Conservation (phyloP, 2,329 filamentous ascomycete genomes). For the Alternaria atra region DNA sequence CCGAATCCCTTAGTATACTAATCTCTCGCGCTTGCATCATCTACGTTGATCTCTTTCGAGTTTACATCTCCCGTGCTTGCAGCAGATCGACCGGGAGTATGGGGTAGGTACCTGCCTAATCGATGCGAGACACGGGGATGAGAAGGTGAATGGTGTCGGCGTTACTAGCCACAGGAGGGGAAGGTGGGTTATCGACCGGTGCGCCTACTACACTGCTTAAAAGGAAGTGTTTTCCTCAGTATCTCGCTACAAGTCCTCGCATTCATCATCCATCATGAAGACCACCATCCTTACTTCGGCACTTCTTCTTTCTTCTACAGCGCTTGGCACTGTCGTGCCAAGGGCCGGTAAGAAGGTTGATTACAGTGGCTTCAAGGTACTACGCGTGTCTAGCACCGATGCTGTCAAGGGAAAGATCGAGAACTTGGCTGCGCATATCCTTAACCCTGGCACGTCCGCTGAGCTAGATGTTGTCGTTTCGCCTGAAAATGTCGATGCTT, state of each 20-base stretch:
- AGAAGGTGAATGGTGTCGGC: slow-evolving; percentile 12
- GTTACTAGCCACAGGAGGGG: slow-evolving; percentile 23
- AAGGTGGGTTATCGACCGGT: slow-evolving; percentile 24
- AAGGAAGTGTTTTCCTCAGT: slow-evolving; percentile 7
- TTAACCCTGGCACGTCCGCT: slow-evolving; percentile 42
- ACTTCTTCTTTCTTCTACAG: slow-evolving; percentile 33
- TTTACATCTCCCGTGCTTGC: slow-evolving; percentile 34
- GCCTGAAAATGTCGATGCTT: slow-evolving; percentile 42
- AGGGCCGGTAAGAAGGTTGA: slow-evolving; percentile 43
- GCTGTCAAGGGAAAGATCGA: slow-evolving; percentile 42
- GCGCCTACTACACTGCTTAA: slow-evolving; percentile 21
- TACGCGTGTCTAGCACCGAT: slow-evolving; percentile 37
- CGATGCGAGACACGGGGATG: slow-evolving; percentile 20
- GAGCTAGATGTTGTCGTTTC: slow-evolving; percentile 49
- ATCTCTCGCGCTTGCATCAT: slow-evolving; percentile 33
- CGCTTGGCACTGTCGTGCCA: slow-evolving; percentile 38
- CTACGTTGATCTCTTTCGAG: slow-evolving; percentile 16
- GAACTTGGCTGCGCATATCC: slow-evolving; percentile 42
- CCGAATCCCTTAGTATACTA: slow-evolving; percentile 16
- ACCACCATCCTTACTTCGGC: slow-evolving; percentile 36
- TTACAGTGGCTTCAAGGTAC: slow-evolving; percentile 49
- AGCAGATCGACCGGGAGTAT: slow-evolving; percentile 17
- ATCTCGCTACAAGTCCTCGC: slow-evolving; percentile 8
- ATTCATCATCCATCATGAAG: slow-evolving; percentile 37
- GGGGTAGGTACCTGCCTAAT: slow-evolving; percentile 36